These are phyloP conservation scores for Boletus bicolor DNA, from an alignment of 768 basidiomycete species.

Conservation along the genomic window DNA sequence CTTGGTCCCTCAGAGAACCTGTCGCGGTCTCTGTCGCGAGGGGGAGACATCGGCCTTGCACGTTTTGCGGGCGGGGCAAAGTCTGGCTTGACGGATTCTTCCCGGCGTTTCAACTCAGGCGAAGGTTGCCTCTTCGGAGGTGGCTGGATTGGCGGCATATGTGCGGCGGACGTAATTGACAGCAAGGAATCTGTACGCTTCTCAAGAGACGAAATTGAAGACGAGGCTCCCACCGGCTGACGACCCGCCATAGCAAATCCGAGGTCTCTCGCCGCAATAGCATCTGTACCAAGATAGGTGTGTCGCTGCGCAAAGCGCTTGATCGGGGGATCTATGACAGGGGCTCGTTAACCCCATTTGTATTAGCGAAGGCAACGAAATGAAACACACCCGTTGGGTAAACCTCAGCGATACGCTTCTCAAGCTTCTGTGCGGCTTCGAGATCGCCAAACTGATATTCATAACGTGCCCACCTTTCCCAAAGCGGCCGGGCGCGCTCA, in stretches of 20 bases:
- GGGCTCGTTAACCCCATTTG: not conserved
- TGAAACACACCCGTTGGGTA: constrained; percentile 71
- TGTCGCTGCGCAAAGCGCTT: constrained; percentile 89
- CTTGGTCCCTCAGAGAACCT: constrained; percentile 37
- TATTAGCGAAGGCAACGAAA: not conserved
- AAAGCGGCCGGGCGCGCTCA: constrained; percentile 79
- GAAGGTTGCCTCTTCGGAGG: constrained; percentile 31
- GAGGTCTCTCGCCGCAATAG: constrained; percentile 85
- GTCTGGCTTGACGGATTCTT: constrained; percentile 39
- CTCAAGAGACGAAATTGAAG: constrained; percentile 26
- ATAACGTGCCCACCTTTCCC: constrained; percentile 95
- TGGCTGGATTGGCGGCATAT: constrained; percentile 23
- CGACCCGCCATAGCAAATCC: constrained; percentile 61
- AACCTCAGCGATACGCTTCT: constrained; percentile 82
- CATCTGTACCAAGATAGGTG: constrained; percentile 69
- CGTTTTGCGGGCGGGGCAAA: constrained; percentile 43
- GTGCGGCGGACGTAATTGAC: constrained; percentile 30
- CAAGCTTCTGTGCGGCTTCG: constrained; percentile 82
- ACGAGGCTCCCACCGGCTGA: constrained; percentile 20
- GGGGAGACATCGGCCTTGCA: constrained; percentile 45
- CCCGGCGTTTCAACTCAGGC: constrained; percentile 40
- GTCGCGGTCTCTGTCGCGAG: constrained; percentile 49
- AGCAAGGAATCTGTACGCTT: constrained; percentile 36
- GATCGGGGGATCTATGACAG: constrained; percentile 71
- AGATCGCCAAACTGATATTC: constrained; percentile 96